These are phyloP conservation scores for Aspergillus fischeri DNA, from an alignment of 2,329 filamentous ascomycete genomes.

Conservation along the genomic window DNA sequence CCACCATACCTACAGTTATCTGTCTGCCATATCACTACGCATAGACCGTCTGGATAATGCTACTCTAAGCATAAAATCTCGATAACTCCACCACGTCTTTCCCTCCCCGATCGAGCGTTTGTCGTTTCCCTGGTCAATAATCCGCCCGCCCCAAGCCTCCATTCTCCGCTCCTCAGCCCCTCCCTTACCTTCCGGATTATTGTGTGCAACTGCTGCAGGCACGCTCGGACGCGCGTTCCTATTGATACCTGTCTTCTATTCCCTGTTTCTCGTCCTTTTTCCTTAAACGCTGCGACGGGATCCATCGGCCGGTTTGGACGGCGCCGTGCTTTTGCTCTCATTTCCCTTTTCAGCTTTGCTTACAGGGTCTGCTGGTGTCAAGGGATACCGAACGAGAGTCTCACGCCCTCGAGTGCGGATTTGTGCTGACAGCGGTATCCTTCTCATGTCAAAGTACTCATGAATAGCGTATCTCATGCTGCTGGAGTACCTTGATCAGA, in stretches of 20 bases:
- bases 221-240: conserved; percentile 16
- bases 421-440: not conserved
- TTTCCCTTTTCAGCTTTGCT: not conserved
- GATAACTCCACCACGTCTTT: not conserved
- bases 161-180: conserved; percentile 2
- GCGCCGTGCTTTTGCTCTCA: not conserved
- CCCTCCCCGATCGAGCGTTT: not conserved
- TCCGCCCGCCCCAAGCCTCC: not conserved
- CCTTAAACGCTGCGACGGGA: not conserved
- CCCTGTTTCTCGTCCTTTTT: not conserved
- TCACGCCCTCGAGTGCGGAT: not conserved
- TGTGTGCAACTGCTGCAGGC: conserved; percentile 12
- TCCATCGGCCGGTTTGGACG: not conserved
- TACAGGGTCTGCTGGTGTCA: not conserved
- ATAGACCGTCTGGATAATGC: not conserved
- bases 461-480: not conserved
- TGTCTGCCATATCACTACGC: not conserved
- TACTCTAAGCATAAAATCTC: not conserved
- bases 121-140: not conserved
- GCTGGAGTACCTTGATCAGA: conserved; percentile 6
- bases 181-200: conserved; percentile 15
- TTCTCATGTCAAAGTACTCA: not conserved
- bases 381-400: not conserved
- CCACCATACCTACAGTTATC: not conserved
- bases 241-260: conserved; percentile 7